Percentiles rank a stretch among this genome's conserved stretches.
phyloP scores from a whole-genome alignment of 495 filamentous ascomycete species.

The Aspergillus carlsbadensis region DNA sequence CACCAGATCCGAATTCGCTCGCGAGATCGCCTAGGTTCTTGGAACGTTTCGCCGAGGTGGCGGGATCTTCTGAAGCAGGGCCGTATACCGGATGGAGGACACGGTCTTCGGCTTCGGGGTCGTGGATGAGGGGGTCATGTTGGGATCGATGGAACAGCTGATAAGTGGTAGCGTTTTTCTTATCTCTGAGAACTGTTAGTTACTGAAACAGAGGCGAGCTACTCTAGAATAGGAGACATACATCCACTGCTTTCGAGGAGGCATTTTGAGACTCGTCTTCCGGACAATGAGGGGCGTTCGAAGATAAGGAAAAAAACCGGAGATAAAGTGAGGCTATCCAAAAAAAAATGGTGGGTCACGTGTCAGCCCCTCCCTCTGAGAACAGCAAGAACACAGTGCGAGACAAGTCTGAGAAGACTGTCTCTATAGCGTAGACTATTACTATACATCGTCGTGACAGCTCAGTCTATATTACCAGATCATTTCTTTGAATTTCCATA shows the following conservation, averaged over 20 bases:
- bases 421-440: too few relatives aligned
- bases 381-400: neutral
- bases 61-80: conserved; percentile 26
- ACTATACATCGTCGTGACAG: too few relatives aligned
- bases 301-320: neutral
- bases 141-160: conserved; percentile 92
- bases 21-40: conserved; percentile 73
- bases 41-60: conserved; percentile 35
- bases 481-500: neutral
- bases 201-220: neutral
- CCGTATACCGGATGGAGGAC: conserved; percentile 60
- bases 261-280: conserved; percentile 54
- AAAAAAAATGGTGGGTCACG: conserved; percentile 19
- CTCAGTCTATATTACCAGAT: too few relatives aligned
- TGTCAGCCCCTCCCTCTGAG: conserved; percentile 9
- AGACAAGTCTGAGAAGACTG: conserved; percentile 8
- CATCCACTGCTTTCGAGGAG: conserved; percentile 83
- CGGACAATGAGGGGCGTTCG: neutral
- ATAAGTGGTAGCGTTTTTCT: conserved; percentile 90
- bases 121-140: conserved; percentile 93
- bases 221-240: conserved; percentile 44
- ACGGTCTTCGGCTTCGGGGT: conserved; percentile 76
- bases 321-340: conserved; percentile 13
- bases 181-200: conserved; percentile 62
- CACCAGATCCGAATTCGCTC: conserved; percentile 67